These are phyloP conservation scores for Hortaea sp. DNA, from an alignment of 2,329 filamentous ascomycete species.

Conservation along the genomic window DNA sequence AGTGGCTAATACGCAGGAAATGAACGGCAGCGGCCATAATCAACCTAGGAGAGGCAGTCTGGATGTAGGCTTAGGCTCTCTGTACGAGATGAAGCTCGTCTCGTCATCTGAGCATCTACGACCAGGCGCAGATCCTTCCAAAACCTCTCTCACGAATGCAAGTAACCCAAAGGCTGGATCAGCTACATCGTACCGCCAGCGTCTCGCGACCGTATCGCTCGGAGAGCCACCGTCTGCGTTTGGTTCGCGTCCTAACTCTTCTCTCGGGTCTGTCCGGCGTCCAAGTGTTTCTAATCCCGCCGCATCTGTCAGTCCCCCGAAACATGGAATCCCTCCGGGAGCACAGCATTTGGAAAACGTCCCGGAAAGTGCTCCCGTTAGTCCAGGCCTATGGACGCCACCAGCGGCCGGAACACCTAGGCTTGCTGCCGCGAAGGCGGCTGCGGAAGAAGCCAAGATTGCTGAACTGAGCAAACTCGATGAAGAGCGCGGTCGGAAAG, in stretches of 20 bases:
- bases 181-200: background rate
- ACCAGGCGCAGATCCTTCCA: slow-evolving; percentile 34
- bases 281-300: background rate
- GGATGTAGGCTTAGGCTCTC: slow-evolving; percentile 39
- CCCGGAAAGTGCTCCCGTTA: background rate
- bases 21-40: background rate
- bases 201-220: background rate
- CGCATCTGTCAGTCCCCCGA: background rate
- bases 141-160: background rate
- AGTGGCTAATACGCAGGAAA: background rate
- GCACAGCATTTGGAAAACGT: background rate
- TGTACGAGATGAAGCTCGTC: slow-evolving; percentile 66
- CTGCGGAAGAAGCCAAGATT: background rate
- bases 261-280: slow-evolving; percentile 2
- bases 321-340: background rate
- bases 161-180: background rate
- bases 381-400: slow-evolving; percentile 31
- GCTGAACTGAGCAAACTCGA: background rate
- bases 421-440: background rate
- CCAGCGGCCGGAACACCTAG: slow-evolving; percentile 15
- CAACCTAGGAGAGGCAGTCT: slow-evolving; percentile 19
- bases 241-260: background rate
- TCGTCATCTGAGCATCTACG: slow-evolving; percentile 66
- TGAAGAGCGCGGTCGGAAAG: background rate
- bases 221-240: background rate